Evolutionary conservation across 1,139 yeast species (phyloP), one percentile per base, ranked within the genome.

Genomic region (Wickerhamomyces sp.): DNA sequence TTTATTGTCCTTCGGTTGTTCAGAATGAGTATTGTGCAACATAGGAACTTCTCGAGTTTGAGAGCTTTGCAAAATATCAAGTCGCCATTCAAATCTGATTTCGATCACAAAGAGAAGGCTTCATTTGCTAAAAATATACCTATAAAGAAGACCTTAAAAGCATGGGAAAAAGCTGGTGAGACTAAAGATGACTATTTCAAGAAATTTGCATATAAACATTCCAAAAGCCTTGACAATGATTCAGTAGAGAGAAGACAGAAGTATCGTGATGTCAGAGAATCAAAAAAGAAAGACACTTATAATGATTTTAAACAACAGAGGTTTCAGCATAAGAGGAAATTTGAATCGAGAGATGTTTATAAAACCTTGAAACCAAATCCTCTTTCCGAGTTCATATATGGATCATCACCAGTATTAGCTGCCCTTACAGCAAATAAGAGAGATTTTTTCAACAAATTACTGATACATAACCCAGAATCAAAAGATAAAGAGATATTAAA

Each of bases 341-440:
- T 40, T 25, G 42, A 41, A 16, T 15, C 35, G 7, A 42, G 39
- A 34, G 52, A 52, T 20, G 41, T 46, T 7, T 51, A 49, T 33
- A 43, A 32, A 13, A 29, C 38, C 15, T 28, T 48, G 12, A 36
- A 39, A n/a, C 52, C 56, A 31, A 49, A 51, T 40, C 81, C 89
- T 0, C 57, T 78, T 31, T 61, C 73, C 40, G 96, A 88, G 52
- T 81, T 80, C 52, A 61, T 88, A 2, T 87, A 74, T 55, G 97
- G 97, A 5, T 78, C 83, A 0, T 83, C 85, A 42, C 67, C 95
- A 0, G 92, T 89, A 1, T 53, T 72, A 24, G 82, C 95, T 1
- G 95, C 88, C 0, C 63, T 89, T 40, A 60, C 64, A 20, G 74
- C 82, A 10, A 67, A 70, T 16, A 76, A 73, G 47, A 68, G 95